A percentile compares a stretch with the other conserved stretches of the same genome.
These are phyloP conservation scores for Crithidia acanthocephali DNA, from an alignment of 208 protist genomes.

Conservation along the genomic window DNA sequence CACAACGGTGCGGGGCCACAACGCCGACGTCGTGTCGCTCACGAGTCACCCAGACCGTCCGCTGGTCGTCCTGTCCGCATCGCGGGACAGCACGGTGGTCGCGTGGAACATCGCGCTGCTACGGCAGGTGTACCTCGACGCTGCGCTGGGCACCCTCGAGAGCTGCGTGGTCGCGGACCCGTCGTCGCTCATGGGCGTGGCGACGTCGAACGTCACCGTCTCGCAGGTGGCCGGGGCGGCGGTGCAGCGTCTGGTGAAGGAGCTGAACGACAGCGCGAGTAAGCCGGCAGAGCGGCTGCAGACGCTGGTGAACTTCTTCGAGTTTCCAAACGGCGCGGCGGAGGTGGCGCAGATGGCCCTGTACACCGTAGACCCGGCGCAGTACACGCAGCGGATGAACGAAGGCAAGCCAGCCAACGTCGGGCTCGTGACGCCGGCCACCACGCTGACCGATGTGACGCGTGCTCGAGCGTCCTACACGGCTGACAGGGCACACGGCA, in stretches of 20 bases:
- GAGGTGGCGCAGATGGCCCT: slow-evolving; percentile 64
- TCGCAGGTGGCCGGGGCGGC: slow-evolving; percentile 48
- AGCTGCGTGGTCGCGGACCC: slow-evolving; percentile 58
- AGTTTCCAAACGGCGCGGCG: slow-evolving; percentile 68
- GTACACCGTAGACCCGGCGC: slow-evolving; percentile 46
- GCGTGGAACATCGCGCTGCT: slow-evolving; percentile 86
- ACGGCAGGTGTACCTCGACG: slow-evolving; percentile 70
- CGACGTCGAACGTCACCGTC: slow-evolving; percentile 42
- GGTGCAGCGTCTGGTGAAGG: slow-evolving; percentile 60
- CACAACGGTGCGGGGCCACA: slow-evolving; percentile 78
- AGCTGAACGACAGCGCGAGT: slow-evolving; percentile 51
- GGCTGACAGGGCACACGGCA: slow-evolving; percentile 72
- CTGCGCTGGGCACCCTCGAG: slow-evolving; percentile 70
- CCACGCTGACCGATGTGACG: slow-evolving; percentile 52
- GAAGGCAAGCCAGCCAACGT: slow-evolving; percentile 38
- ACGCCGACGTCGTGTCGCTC: slow-evolving; percentile 85
- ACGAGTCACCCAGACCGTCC: slow-evolving; percentile 84
- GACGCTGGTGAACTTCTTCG: slow-evolving; percentile 74
- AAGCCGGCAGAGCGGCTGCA: slow-evolving; percentile 65
- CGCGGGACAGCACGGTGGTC: slow-evolving; percentile 88
- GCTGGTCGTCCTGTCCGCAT: slow-evolving; percentile 87
- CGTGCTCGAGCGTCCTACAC: slow-evolving; percentile 50
- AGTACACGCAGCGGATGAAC: slow-evolving; percentile 33
- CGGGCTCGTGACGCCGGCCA: slow-evolving; percentile 50
- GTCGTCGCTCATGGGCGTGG: slow-evolving; percentile 49